Evolutionary conservation across 345 rosid genomes (phyloP), one percentile per base, ranked within the genome.

Genomic region (Ceriops decandra): DNA sequence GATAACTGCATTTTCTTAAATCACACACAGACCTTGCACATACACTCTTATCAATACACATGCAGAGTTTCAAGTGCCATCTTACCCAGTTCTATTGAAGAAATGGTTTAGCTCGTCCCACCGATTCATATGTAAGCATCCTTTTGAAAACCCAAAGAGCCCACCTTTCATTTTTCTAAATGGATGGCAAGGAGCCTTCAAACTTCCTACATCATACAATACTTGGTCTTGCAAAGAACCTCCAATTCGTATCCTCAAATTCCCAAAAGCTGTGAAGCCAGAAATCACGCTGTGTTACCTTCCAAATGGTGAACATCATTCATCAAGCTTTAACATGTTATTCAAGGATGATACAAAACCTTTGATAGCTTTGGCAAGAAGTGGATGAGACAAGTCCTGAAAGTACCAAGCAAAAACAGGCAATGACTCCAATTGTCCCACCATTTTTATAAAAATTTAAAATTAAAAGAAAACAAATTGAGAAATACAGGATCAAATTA

Each of bases 151-250:
- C 28, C 96, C 98, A 36, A 95, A 95, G 76, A 95, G 71, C 38
- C 88, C 93, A 67, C 68, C 82, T 64, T 78, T 69, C 83, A 75
- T 86, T 77, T 79, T 87, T 68, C 69, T 24, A 60, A 95, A 95
- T 35, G 90, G 93, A 76, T 72, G 86, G 78, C 99, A 93, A 46
- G 88, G 93, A 82, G 81, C 67, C 66, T 73, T 77, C 72, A 79
- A 78, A 53, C 66, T 36, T 65, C 90, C 98, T 4, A 89, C 84
- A 76, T 87, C 87, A 66, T 95, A 95, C 42, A 78, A 62, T 17
- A 95, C 97, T 85, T 75, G 97, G 72, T 95, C 98, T 90, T 95
- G 99, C 81, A 95, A 80, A 60, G 99, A 91, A 65, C 99, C 99
- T 26, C 99, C 99, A 9, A 95, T 76, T 64, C 99, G 85, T 84